These are phyloP conservation scores for Aethionema arabicum DNA, from an alignment of 345 rosid genomes.

Conservation along the genomic window DNA sequence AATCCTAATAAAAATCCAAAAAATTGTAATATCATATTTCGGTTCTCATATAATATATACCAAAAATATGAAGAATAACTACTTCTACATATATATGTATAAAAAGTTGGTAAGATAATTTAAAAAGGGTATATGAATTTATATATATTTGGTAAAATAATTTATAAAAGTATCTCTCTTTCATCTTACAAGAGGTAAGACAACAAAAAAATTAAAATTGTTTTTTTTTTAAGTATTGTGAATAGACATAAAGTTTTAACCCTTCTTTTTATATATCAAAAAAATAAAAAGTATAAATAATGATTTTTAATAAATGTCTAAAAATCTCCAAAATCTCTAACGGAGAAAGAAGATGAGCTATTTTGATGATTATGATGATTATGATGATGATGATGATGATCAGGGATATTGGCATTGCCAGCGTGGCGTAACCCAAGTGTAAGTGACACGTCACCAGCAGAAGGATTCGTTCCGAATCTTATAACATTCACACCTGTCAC, in stretches of 20 bases:
- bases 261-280: background rate
- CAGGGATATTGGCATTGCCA: constrained; percentile 69
- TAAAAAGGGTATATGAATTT: too few relatives aligned
- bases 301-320: constrained; percentile 22
- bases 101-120: too few relatives aligned
- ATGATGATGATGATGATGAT: constrained; percentile 28
- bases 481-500: constrained; percentile 43
- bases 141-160: too few relatives aligned
- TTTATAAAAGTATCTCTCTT: too few relatives aligned
- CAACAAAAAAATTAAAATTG: background rate
- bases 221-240: too few relatives aligned
- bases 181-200: too few relatives aligned
- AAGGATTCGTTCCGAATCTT: constrained; percentile 57
- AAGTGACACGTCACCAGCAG: constrained; percentile 79
- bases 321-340: constrained; percentile 65
- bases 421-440: constrained; percentile 86
- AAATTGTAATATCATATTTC: too few relatives aligned
- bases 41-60: too few relatives aligned
- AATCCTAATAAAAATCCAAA: too few relatives aligned
- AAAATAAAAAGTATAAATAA: background rate
- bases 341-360: constrained; percentile 44
- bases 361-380: too few relatives aligned
- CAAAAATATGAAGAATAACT: too few relatives aligned
- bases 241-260: background rate
- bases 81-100: too few relatives aligned